These are phyloP conservation scores for Metschnikowia picachoensis DNA, from an alignment of 805 yeast genomes.

Conservation along the genomic window DNA sequence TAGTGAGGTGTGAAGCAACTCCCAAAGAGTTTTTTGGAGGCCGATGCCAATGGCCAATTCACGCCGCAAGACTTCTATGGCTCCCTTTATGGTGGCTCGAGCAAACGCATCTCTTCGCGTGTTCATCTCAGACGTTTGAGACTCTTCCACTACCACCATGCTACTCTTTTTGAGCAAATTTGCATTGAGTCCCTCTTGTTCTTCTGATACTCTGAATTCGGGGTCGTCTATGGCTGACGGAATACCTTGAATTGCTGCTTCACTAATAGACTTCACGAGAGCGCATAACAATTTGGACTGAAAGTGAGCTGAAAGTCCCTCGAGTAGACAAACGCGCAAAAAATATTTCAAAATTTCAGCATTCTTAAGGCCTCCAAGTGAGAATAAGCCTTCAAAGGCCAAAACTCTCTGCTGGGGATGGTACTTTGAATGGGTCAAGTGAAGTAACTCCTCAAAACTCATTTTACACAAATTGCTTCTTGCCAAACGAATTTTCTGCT, in stretches of 20 bases:
- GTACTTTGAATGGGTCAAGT: slow-evolving; percentile 46
- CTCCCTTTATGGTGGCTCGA: slow-evolving; percentile 60
- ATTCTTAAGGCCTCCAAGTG: slow-evolving; percentile 76
- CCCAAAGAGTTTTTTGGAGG: slow-evolving; percentile 62
- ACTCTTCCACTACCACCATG: slow-evolving; percentile 58
- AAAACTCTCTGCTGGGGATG: slow-evolving; percentile 53
- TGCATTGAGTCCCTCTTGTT: slow-evolving; percentile 17
- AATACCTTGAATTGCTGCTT: slow-evolving; percentile 63
- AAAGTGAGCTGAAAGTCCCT: slow-evolving; percentile 44
- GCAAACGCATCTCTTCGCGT: slow-evolving; percentile 63
- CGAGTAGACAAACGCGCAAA: slow-evolving; percentile 54
- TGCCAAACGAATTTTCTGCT: slow-evolving; percentile 58
- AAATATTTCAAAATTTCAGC: slow-evolving; percentile 56
- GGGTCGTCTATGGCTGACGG: slow-evolving; percentile 60
- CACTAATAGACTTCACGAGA: slow-evolving; percentile 53
- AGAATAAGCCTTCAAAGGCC: slow-evolving; percentile 67
- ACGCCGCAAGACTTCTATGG: slow-evolving; percentile 59
- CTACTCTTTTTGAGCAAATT: slow-evolving; percentile 17
- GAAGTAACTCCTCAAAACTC: slow-evolving; percentile 51
- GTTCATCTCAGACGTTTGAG: slow-evolving; percentile 39
- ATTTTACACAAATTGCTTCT: slow-evolving; percentile 50
- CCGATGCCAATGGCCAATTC: slow-evolving; percentile 57
- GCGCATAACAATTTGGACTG: slow-evolving; percentile 45
- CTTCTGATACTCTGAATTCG: slow-evolving; percentile 47
- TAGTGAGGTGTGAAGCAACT: slow-evolving; percentile 57